Conservation (phyloP, 75 land plant species). For the Cryptomeria japonica region DNA sequence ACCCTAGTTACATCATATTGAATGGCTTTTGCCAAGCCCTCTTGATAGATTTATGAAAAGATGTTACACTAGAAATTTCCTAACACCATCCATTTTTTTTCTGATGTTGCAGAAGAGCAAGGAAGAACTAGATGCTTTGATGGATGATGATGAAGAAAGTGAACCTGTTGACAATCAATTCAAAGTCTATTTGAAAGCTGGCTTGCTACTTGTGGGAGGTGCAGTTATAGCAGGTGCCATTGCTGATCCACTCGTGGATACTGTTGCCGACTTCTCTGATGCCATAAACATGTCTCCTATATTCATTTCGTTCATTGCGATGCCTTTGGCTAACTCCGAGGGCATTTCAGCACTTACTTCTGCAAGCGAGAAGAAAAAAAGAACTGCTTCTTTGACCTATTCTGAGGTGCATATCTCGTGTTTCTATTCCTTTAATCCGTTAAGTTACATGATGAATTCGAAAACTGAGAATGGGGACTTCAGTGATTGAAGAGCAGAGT, state of each 20-base stretch:
- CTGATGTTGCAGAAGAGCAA: slow-evolving; percentile 30
- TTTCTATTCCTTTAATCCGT: not conserved
- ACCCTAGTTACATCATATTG: not conserved
- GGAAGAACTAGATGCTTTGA: slow-evolving; percentile 31
- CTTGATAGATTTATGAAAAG: not conserved
- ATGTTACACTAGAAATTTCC: not conserved
- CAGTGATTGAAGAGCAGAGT: not conserved
- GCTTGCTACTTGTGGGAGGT: slow-evolving; percentile 33
- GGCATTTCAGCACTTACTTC: slow-evolving; percentile 53
- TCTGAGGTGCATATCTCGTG: too few species aligned
- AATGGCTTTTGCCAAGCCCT: not conserved
- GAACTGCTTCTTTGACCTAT: too few species aligned
- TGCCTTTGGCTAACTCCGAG: slow-evolving; percentile 60
- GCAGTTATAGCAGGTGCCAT: slow-evolving; percentile 42
- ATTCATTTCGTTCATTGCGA: slow-evolving; percentile 46
- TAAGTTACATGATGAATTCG: not conserved
- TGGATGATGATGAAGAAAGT: slow-evolving; percentile 24
- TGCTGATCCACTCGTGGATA: slow-evolving; percentile 62
- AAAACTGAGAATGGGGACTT: not conserved
- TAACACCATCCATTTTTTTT: not conserved
- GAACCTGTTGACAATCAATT: slow-evolving; percentile 16
- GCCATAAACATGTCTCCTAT: slow-evolving; percentile 49
- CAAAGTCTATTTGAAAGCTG: slow-evolving; percentile 26
- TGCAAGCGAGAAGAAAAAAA: too few species aligned
- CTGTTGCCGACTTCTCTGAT: slow-evolving; percentile 46